Conservation (phyloP, 2,329 filamentous ascomycete species). For the Talaromyces islandicus region DNA sequence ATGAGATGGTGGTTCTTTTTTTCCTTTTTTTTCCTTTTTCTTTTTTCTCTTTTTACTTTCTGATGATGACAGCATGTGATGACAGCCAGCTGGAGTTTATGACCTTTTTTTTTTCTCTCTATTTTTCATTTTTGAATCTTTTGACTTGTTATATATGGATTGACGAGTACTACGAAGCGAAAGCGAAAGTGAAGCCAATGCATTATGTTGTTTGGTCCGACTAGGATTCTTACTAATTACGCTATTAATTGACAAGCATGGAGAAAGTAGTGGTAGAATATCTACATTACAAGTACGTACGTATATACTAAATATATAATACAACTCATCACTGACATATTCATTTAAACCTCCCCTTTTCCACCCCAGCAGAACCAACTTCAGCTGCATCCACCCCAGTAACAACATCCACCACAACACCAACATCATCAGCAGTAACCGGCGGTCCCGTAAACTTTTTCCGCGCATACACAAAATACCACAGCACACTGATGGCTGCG, state of each 20-base stretch:
- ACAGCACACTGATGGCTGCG: constrained; percentile 52
- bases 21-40: neutral
- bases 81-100: neutral
- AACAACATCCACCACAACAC: neutral
- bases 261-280: too few relatives aligned
- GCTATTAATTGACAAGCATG: too few relatives aligned
- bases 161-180: neutral
- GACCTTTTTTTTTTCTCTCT: neutral
- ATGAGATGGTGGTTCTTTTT: neutral
- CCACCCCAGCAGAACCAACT: constrained; percentile 13
- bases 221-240: too few relatives aligned
- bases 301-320: neutral
- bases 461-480: constrained; percentile 59
- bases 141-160: neutral
- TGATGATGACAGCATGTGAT: neutral
- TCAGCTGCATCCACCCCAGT: constrained; percentile 28
- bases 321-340: neutral
- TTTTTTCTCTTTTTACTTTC: neutral
- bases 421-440: constrained; percentile 17
- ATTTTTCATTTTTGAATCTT: neutral
- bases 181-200: neutral
- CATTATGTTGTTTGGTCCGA: neutral
- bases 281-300: too few relatives aligned
- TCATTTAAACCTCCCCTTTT: neutral
- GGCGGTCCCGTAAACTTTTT: constrained; percentile 59